A percentile compares a stretch with the other conserved stretches of the same genome.
Conservation (phyloP, 345 rosid species). For the Corymbia maculata region DNA sequence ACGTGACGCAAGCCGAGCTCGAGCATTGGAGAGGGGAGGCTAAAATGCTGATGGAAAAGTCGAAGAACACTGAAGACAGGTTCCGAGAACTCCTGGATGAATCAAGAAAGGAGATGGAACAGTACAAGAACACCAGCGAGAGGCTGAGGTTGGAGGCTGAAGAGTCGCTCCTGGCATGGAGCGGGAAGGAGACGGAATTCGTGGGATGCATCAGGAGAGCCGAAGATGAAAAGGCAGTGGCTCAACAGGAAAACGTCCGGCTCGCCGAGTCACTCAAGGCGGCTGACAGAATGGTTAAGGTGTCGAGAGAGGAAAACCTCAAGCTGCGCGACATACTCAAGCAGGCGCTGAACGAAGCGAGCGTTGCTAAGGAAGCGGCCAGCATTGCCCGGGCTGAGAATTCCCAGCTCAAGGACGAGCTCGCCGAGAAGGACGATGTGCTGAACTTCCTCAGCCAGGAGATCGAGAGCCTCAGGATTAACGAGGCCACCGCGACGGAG, state of each 20-base stretch:
- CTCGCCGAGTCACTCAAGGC: conserved; percentile 33
- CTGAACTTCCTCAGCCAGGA: conserved; percentile 42
- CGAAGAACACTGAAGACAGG: conserved; percentile 19
- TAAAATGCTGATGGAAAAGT: conserved; percentile 18
- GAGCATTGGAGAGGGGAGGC: conserved; percentile 21
- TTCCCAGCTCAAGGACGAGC: conserved; percentile 53
- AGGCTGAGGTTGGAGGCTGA: conserved; percentile 72
- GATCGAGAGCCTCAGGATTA: conserved; percentile 49
- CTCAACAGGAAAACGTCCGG: conserved; percentile 35
- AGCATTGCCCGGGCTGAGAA: conserved; percentile 64
- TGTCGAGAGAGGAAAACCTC: conserved; percentile 52
- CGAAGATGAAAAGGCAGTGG: conserved; percentile 56
- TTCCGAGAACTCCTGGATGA: conserved; percentile 16
- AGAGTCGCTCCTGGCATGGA: conserved; percentile 70
- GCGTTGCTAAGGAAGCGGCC: conserved; percentile 79
- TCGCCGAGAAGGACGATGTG: conserved; percentile 58
- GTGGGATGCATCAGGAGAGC: conserved; percentile 55
- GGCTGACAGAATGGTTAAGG: conserved; percentile 29
- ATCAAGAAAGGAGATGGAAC: conserved; percentile 44
- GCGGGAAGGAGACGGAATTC: conserved; percentile 63
- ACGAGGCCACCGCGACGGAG: conserved; percentile 47
- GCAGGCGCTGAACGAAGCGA: conserved; percentile 84
- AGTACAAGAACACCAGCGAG: conserved; percentile 42
- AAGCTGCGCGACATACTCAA: conserved; percentile 72
- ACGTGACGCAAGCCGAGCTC: conserved; percentile 24